Conservation (phyloP, 1,284 basidiomycete species). For the Ceratobasidium sp. region DNA sequence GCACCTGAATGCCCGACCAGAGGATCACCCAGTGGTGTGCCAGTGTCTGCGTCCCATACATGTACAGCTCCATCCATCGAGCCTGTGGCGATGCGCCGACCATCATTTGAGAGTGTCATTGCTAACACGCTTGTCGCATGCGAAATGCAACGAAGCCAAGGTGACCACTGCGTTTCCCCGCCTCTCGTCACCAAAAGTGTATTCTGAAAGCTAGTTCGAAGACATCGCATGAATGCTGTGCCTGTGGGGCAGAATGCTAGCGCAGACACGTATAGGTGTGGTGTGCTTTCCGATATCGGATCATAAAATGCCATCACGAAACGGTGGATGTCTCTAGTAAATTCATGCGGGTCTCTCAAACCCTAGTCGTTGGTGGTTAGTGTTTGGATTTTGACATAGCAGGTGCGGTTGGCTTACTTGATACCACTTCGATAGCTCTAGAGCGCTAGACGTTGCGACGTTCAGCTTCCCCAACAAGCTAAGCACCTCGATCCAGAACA, state of each 20-base stretch:
- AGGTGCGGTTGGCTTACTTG: background rate
- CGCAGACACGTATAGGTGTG: constrained; percentile 41
- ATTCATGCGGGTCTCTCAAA: background rate
- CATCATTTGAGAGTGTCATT: background rate
- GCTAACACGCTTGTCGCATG: no score
- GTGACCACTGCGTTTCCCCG: background rate
- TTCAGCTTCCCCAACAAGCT: constrained; percentile 25
- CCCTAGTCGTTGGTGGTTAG: background rate
- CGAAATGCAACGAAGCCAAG: no score
- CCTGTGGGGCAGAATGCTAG: constrained; percentile 31
- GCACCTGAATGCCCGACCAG: background rate
- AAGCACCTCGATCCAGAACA: constrained; percentile 39
- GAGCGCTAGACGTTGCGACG: background rate
- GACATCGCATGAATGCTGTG: background rate
- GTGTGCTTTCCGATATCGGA: constrained; percentile 26
- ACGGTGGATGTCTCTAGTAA: constrained; percentile 1
- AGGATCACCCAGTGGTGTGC: background rate
- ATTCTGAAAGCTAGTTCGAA: background rate
- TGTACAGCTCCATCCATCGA: constrained; percentile 20
- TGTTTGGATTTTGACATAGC: background rate
- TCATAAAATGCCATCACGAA: constrained; percentile 32
- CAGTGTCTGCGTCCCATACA: constrained; percentile 23
- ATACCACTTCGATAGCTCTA: background rate
- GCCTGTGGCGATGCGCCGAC: constrained; percentile 29
- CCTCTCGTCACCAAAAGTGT: background rate